phyloP scores from a whole-genome alignment of 495 filamentous ascomycete genomes.

The Rhypophila decipiens region DNA sequence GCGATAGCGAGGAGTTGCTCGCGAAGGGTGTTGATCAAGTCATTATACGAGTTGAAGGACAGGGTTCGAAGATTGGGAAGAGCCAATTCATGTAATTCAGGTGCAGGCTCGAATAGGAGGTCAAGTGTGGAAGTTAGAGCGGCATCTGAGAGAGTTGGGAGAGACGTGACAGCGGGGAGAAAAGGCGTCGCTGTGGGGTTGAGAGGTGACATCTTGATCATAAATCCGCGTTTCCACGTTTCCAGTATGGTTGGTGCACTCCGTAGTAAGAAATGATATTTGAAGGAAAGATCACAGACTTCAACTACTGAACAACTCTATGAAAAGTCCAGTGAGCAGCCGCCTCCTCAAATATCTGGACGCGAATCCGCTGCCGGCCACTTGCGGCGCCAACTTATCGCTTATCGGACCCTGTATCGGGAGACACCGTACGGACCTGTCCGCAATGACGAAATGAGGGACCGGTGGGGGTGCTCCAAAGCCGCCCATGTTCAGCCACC shows the following conservation, averaged over 20 bases:
- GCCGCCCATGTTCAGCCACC: no score
- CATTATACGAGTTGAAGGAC: conserved; percentile 43
- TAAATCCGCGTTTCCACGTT: no score
- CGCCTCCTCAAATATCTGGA: neutral
- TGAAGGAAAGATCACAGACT: no score
- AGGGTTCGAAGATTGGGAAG: conserved; percentile 58
- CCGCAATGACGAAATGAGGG: neutral
- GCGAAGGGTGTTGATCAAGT: conserved; percentile 30
- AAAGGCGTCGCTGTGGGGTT: conserved; percentile 19
- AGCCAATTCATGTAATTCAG: conserved; percentile 65
- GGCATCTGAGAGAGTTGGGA: conserved; percentile 40
- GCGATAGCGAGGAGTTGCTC: conserved; percentile 50
- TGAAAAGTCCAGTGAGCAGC: no score
- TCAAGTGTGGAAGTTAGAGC: conserved; percentile 62
- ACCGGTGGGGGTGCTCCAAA: no score
- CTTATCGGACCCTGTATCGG: neutral
- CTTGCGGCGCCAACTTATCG: neutral
- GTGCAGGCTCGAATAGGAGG: conserved; percentile 79
- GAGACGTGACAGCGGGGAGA: conserved; percentile 27
- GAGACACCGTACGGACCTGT: neutral
- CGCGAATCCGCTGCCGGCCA: neutral
- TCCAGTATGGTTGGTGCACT: no score
- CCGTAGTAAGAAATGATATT: no score
- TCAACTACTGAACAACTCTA: no score
- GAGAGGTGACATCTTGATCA: neutral